Base-by-base conservation (phyloP, 495 filamentous ascomycete genomes). In the Penicillium daleae region DNA sequence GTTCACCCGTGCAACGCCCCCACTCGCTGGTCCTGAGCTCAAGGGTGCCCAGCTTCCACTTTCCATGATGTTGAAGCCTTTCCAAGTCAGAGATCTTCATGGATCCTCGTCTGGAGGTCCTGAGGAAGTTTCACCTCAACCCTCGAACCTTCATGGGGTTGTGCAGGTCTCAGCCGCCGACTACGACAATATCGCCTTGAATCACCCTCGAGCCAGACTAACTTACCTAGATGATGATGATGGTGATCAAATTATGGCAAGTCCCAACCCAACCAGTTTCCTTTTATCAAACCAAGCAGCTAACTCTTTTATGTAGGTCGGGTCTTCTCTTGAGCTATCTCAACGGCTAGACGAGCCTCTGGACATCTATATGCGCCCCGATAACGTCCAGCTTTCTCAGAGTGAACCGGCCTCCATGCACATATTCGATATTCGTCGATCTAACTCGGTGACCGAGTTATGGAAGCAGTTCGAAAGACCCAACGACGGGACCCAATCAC, bases 151-250 rank as follows among this genome's bases (percentile, higher is more conserved):
- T 57, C 55, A 56, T 19, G 73, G 71, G 6, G 65, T 77, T 24
- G 75, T 84, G 29, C 74, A 73, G 44, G 66, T 84, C 48, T 77
- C 77, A 42, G 64, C 74, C 13, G 64, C 73, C 5, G 76, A 83
- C 27, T 86, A 86, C 56, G 79, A 86, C 64, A 67, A 80, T 27
- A 73, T 84, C 54, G 75, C 82, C 15, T 66, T 63, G 17, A 75
- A 64, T 52, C 70, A 85, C 65, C 83, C 84, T n/a, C 75, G 76
- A 33, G 81, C 83, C 13, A 76, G 73, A 27, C 60, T 86, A 56
- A 83, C 74, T 13, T 86, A 86, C 69, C 31, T 79, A 17, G 84
- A 86, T 64, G 81, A 85, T 12, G 84, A 86, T 62, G 83, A 85
- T 64, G 82, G 85, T 37, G 84, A 86, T 62, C 82, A 84, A 44